Percentiles rank a stretch among this genome's conserved stretches.
Conservation (phyloP, 257 asterid genomes). For the Solanum infundibuliforme region DNA sequence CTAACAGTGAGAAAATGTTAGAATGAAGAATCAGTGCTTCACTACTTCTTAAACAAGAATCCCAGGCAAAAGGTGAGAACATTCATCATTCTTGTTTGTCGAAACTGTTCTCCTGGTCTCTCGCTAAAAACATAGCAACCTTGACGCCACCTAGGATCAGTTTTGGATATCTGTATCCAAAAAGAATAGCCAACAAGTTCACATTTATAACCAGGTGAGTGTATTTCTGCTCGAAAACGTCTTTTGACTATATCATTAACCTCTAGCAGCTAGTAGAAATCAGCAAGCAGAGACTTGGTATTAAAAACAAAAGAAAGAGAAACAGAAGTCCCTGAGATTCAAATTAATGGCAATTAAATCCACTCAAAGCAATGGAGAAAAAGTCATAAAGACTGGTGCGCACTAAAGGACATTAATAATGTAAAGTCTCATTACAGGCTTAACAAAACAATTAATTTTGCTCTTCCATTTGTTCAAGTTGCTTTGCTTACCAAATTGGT, state of each 20-base stretch:
- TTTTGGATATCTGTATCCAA: constrained; percentile 26
- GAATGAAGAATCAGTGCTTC: neutral
- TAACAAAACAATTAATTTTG: neutral
- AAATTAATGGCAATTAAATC: neutral
- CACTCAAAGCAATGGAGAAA: neutral
- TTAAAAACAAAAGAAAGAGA: neutral
- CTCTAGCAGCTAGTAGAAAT: no score
- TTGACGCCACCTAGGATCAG: constrained; percentile 36
- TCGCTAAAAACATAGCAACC: constrained; percentile 25
- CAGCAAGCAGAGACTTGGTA: no score
- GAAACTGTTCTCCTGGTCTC: neutral
- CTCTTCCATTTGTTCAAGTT: neutral
- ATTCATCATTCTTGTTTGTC: neutral
- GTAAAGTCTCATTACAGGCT: no score
- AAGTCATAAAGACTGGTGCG: neutral
- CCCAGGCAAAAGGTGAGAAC: neutral
- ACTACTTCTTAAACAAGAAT: neutral
- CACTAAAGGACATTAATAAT: neutral
- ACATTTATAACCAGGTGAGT: neutral
- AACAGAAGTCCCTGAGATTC: neutral
- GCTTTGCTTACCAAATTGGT: neutral
- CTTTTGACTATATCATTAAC: no score
- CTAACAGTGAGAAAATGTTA: neutral
- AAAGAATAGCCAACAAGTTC: neutral
- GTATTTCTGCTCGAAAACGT: neutral